Conservation (phyloP, 2,329 filamentous ascomycete genomes). For the Diaporthe sp. region DNA sequence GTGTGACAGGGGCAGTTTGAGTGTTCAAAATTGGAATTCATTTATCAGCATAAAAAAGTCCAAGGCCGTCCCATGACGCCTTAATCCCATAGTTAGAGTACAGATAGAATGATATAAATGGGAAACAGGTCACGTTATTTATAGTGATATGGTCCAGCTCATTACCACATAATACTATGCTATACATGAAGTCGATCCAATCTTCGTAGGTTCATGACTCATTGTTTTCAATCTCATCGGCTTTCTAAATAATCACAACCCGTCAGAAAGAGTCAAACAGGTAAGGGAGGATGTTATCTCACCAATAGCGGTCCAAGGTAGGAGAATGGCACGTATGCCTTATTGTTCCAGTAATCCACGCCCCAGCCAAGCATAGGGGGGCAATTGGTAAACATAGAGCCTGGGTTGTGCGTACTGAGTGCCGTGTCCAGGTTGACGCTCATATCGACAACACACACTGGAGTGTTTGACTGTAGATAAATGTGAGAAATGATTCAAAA, state of each 20-base stretch:
- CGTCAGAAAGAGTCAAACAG: background rate
- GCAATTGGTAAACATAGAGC: constrained; percentile 15
- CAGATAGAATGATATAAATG: background rate
- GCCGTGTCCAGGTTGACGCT: background rate
- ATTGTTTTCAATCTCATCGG: background rate
- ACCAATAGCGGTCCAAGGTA: constrained; percentile 14
- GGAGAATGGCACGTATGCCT: constrained; percentile 8
- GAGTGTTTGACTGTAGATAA: background rate
- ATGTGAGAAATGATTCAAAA: background rate
- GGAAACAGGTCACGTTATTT: background rate
- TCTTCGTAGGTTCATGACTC: background rate
- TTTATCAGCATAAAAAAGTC: too few relatives aligned
- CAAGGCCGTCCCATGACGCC: background rate
- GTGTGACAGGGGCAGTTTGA: background rate
- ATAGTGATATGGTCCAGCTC: background rate
- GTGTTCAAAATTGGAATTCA: background rate
- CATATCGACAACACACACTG: background rate
- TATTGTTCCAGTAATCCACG: background rate
- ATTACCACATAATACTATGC: background rate
- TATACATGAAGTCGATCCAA: background rate
- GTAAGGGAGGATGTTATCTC: background rate
- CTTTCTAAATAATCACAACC: background rate
- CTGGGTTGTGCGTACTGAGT: background rate
- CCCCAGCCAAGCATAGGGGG: constrained; percentile 20
- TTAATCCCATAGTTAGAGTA: background rate